Conservation (phyloP, 2,329 filamentous ascomycete species). For the Fusarium gaditjirri region DNA sequence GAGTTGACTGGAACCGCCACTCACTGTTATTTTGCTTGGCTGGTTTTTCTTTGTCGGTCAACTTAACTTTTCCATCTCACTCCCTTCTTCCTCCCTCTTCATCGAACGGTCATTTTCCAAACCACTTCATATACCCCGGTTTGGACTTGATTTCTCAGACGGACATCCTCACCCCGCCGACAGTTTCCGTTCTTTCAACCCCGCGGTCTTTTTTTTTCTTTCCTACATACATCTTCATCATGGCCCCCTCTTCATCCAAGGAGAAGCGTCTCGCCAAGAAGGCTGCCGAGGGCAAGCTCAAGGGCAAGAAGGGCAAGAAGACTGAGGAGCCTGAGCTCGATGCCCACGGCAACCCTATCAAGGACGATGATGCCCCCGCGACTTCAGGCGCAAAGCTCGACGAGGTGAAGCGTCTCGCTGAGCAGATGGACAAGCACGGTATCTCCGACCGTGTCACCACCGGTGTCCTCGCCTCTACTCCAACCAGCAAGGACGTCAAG, state of each 20-base stretch:
- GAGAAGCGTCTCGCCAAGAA: conserved; percentile 78
- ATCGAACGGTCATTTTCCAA: conserved; percentile 41
- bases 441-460: conserved; percentile 98
- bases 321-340: conserved; percentile 77
- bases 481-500: conserved; percentile 92
- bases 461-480: conserved; percentile 89
- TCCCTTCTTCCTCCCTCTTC: conserved; percentile 29
- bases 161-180: conserved; percentile 31
- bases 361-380: conserved; percentile 70
- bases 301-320: conserved; percentile 75
- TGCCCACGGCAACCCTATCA: conserved; percentile 66
- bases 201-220: conserved; percentile 38
- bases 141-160: conserved; percentile 41
- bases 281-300: conserved; percentile 74
- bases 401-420: conserved; percentile 85
- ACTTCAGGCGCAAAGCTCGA: conserved; percentile 78
- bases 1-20: conserved; percentile 44
- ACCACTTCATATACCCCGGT: conserved; percentile 35
- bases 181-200: conserved; percentile 43
- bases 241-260: conserved; percentile 74
- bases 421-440: conserved; percentile 96
- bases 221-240: conserved; percentile 46
- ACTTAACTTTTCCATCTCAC: conserved; percentile 26
- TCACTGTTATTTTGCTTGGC: conserved; percentile 40
- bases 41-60: conserved; percentile 41